phyloP scores from a whole-genome alignment of 257 asterid genomes.

The Solanum megistacrolobum region DNA sequence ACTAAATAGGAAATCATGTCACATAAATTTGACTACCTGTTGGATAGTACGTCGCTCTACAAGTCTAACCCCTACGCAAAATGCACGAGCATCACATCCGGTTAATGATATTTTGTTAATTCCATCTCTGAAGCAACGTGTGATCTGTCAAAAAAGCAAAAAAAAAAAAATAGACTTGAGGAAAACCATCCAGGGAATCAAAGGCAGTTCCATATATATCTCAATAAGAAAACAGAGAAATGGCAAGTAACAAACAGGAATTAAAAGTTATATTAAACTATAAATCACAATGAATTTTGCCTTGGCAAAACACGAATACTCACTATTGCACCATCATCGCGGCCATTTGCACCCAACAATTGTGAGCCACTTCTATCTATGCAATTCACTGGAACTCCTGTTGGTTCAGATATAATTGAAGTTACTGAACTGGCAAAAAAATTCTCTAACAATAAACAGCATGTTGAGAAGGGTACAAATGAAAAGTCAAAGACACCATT shows the following conservation, averaged over 20 bases:
- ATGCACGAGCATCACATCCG: constrained; percentile 59
- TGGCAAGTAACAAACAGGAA: background rate
- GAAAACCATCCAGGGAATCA: background rate
- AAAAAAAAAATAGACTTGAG: background rate
- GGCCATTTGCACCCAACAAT: constrained; percentile 60
- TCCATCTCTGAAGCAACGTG: constrained; percentile 55
- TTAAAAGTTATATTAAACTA: no score
- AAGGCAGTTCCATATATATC: background rate
- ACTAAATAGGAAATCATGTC: background rate
- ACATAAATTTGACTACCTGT: constrained; percentile 33
- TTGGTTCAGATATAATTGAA: constrained; percentile 8
- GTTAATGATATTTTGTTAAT: constrained; percentile 49
- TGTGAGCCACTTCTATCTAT: constrained; percentile 85
- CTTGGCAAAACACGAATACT: constrained; percentile 12
- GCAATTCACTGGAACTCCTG: constrained; percentile 77
- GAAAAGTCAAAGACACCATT: no score
- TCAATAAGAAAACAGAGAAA: background rate
- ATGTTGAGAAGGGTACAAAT: background rate
- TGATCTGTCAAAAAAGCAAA: constrained; percentile 26
- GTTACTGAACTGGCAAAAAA: background rate
- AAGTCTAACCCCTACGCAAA: constrained; percentile 67
- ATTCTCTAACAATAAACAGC: background rate
- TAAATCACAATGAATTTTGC: background rate
- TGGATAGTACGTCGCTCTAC: constrained; percentile 57
- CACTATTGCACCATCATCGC: constrained; percentile 65